Percentiles rank a stretch among this genome's conserved stretches.
phyloP scores from a whole-genome alignment of 2,329 filamentous ascomycete species.

The Colletotrichum chrysophilum region DNA sequence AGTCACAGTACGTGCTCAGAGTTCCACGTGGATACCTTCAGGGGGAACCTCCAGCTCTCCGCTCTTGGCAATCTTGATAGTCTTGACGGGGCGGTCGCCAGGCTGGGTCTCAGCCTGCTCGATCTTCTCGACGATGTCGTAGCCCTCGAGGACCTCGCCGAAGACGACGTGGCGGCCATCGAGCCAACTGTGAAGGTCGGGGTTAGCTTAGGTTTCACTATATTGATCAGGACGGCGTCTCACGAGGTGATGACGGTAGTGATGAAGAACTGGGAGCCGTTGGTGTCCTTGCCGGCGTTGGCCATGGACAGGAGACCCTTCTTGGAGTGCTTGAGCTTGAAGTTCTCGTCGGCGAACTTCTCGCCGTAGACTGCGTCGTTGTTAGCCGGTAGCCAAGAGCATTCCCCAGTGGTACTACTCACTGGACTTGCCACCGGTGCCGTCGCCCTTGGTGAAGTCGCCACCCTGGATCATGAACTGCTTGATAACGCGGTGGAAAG shows the following conservation, averaged over 20 bases:
- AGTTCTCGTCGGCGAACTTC: constrained; percentile 90
- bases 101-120: constrained; percentile 70
- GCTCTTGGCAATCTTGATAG: constrained; percentile 81
- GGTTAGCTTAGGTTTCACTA: constrained; percentile 2
- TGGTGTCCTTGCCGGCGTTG: constrained; percentile 85
- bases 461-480: constrained; percentile 92
- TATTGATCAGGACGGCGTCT: constrained; percentile 31
- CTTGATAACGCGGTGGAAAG: constrained; percentile 91
- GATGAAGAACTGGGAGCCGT: constrained; percentile 91
- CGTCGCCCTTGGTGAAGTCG: constrained; percentile 84
- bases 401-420: constrained; percentile 36
- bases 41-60: constrained; percentile 82
- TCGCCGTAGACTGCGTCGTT: constrained; percentile 72
- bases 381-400: not conserved
- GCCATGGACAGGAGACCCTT: constrained; percentile 85
- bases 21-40: constrained; percentile 94
- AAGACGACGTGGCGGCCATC: constrained; percentile 88
- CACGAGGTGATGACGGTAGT: constrained; percentile 81
- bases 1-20: constrained; percentile 60
- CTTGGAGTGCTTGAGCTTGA: constrained; percentile 93
- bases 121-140: constrained; percentile 80
- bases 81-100: constrained; percentile 71
- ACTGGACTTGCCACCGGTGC: constrained; percentile 87
- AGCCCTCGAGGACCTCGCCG: constrained; percentile 86
- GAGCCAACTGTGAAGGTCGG: constrained; percentile 66